A percentile compares a stretch with the other conserved stretches of the same genome.
Conservation (phyloP, 257 asterid genomes). For the Petrea volubilis region DNA sequence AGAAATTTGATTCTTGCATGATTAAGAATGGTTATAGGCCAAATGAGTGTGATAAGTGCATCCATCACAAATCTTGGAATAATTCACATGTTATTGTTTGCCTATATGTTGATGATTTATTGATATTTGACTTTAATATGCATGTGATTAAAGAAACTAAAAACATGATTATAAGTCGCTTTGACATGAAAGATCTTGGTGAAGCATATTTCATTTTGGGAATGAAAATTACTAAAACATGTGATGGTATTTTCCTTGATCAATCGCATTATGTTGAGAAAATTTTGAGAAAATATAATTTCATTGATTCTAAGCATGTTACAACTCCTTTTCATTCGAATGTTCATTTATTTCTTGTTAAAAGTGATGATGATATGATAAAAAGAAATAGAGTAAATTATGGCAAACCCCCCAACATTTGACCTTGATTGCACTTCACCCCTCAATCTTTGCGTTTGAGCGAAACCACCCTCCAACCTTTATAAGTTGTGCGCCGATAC, state of each 20-base stretch:
- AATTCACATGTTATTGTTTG: neutral
- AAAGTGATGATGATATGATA: too few relatives aligned
- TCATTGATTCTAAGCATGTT: neutral
- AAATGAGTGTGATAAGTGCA: neutral
- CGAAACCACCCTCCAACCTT: too few relatives aligned
- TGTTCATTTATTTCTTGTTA: neutral
- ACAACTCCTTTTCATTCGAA: neutral
- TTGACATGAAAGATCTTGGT: constrained; percentile 5
- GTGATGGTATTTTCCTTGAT: neutral
- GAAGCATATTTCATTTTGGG: neutral
- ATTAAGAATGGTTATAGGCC: neutral
- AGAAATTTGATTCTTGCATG: neutral
- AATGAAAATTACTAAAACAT: neutral
- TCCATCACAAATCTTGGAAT: neutral
- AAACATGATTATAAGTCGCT: neutral
- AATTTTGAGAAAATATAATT: neutral
- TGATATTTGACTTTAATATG: neutral
- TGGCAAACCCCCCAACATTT: too few relatives aligned
- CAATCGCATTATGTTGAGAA: neutral
- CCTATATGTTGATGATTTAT: constrained; percentile 3
- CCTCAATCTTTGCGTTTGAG: too few relatives aligned
- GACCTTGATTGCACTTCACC: too few relatives aligned
- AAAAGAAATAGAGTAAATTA: too few relatives aligned
- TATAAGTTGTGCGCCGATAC: too few relatives aligned
- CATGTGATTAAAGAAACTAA: neutral